Percentiles rank a stretch among this genome's conserved stretches.
phyloP scores from a whole-genome alignment of 1,284 basidiomycete species.

The Ganoderma boninense region DNA sequence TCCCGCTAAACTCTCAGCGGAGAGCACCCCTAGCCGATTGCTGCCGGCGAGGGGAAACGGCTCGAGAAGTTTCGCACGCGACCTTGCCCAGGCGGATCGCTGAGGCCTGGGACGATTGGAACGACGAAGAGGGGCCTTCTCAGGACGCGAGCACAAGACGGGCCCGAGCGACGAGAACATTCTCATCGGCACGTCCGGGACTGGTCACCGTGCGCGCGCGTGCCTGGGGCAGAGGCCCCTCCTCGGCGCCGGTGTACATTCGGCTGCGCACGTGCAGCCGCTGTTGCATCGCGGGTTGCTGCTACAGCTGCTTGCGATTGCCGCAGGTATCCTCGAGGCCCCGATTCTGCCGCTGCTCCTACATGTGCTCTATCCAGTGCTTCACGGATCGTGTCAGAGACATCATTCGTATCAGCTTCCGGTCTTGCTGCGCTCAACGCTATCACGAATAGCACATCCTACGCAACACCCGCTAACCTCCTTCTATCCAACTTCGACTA shows the following conservation, averaged over 20 bases:
- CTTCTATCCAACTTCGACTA: constrained; percentile 95
- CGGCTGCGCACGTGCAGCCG: constrained; percentile 54
- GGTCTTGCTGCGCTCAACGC: constrained; percentile 76
- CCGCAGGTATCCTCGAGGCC: constrained; percentile 70
- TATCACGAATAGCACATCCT: constrained; percentile 77
- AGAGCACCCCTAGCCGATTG: constrained; percentile 27
- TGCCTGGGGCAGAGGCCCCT: constrained; percentile 46
- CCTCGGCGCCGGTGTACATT: constrained; percentile 35
- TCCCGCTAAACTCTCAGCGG: constrained; percentile 48
- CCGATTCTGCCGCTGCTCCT: constrained; percentile 80
- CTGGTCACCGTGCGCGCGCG: constrained; percentile 46
- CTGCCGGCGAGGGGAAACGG: constrained; percentile 47
- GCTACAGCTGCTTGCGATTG: constrained; percentile 78
- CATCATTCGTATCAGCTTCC: constrained; percentile 71
- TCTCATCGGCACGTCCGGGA: constrained; percentile 62
- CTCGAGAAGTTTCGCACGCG: constrained; percentile 72
- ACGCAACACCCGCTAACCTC: constrained; percentile 85
- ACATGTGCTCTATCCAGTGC: constrained; percentile 82
- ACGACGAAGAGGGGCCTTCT: constrained; percentile 34
- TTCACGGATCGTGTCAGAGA: constrained; percentile 83
- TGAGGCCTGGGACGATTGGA: constrained; percentile 72
- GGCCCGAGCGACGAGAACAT: constrained; percentile 44
- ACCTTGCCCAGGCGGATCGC: constrained; percentile 69
- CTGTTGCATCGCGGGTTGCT: constrained; percentile 67
- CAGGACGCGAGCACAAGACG: constrained; percentile 25